Evolutionary conservation across 345 rosid species (phyloP), one percentile per base, ranked within the genome.

Genomic region (Ceriops decandra): DNA sequence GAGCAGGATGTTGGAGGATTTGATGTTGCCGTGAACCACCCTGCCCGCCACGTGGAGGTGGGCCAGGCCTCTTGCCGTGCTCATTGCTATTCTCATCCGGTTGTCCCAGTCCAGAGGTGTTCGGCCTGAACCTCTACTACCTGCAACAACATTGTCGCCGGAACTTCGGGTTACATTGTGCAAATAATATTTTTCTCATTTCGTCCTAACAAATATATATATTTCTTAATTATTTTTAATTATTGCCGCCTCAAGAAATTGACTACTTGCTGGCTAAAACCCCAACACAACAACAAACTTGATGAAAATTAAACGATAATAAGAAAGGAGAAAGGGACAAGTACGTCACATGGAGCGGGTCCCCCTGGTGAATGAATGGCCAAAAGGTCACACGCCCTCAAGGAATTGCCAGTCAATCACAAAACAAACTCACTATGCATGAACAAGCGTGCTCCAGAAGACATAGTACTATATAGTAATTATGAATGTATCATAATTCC

Each of bases 41-140:
- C 84, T 89, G 11, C 87, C 87, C 6, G 81, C 72, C 32, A 76
- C 83, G 27, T 93, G 98, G 65, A 93, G 96, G 81, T 88, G 82
- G 0, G 93, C 83, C 7, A 91, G 63, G 28, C 97, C 98, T 77
- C 92, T 77, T 1, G 91, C 98, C 0, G 96, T 72, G 20, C 89
- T 85, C 38, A 80, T 56, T 4, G 97, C 97, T 32, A 91, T 83
- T 75, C 82, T 88, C 86, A 89, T 85, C 36, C 98, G 79, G 76
- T 73, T 88, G 72, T 91, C 95, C 98, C 98, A 93, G 79, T 91
- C 97, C 20, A 93, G 78, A 0, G 98, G 97, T 0, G 98, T 84
- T 7, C 96, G 80, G 0, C 98, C 98, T 0, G 98, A 88, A 35
- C 98, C 97, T 66, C 98, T 84, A 68, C 95, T 89, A 27, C 98